phyloP scores from a whole-genome alignment of 129 eudicot genomes.

The Lactuca sativa region DNA sequence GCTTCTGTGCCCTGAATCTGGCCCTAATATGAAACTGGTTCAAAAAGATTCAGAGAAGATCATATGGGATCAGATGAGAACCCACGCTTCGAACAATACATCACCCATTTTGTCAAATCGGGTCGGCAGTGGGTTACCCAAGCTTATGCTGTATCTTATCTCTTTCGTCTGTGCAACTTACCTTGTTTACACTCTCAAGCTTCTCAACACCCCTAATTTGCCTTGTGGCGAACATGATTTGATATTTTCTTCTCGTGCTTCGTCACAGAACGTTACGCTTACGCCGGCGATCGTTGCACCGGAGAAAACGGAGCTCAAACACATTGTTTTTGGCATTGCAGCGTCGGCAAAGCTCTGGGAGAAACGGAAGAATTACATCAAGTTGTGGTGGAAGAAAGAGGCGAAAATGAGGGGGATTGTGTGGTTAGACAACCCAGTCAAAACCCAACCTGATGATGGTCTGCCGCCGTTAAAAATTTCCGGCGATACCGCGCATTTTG shows the following conservation, averaged over 20 bases:
- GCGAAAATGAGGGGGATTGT: constrained; percentile 78
- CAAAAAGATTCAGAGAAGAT: constrained; percentile 57
- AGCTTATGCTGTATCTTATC: constrained; percentile 63
- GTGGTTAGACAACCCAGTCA: constrained; percentile 70
- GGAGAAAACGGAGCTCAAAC: constrained; percentile 53
- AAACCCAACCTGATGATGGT: constrained; percentile 33
- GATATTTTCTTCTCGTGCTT: constrained; percentile 18
- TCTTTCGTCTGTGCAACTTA: constrained; percentile 69
- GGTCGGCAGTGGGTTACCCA: constrained; percentile 43
- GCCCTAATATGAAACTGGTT: constrained; percentile 39
- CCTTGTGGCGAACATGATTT: constrained; percentile 33
- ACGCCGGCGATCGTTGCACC: background rate
- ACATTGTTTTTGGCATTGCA: constrained; percentile 87
- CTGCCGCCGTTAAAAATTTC: constrained; percentile 72
- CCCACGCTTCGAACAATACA: constrained; percentile 10
- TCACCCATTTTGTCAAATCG: constrained; percentile 31
- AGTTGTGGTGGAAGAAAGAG: constrained; percentile 76
- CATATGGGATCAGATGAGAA: constrained; percentile 41
- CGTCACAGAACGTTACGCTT: constrained; percentile 22
- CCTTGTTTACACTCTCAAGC: constrained; percentile 67
- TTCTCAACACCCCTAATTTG: constrained; percentile 38
- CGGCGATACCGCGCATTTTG: constrained; percentile 62
- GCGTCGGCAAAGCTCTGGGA: constrained; percentile 89
- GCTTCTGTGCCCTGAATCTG: background rate
- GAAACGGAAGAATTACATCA: constrained; percentile 67